Evolutionary conservation across 495 filamentous ascomycete species (phyloP).

Genomic region (Elasticomyces elasticus): DNA sequence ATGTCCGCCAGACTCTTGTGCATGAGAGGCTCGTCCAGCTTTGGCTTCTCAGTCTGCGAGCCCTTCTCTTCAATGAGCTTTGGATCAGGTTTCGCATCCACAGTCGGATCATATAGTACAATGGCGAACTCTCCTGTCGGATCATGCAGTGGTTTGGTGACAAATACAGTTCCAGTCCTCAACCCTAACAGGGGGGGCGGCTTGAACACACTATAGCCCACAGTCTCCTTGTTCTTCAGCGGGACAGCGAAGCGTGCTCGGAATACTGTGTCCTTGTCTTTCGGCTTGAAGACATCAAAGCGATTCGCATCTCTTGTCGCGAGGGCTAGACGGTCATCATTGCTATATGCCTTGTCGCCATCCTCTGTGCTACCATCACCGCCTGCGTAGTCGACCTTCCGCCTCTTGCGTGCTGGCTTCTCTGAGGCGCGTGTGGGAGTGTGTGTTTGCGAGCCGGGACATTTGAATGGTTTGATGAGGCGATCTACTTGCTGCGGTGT

Average conservation of each 20-base stretch:
- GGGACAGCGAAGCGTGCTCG: conserved; percentile 77
- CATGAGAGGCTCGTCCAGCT: conserved; percentile 69
- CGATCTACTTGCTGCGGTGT: conserved; percentile 52
- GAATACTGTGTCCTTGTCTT: conserved; percentile 77
- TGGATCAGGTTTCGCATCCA: conserved; percentile 65
- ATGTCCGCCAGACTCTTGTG: conserved; percentile 96
- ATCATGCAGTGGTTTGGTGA: conserved; percentile 87
- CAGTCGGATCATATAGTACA: conserved; percentile 87
- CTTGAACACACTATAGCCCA: conserved; percentile 62
- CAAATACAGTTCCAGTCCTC: conserved; percentile 70
- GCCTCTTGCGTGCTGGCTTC: conserved; percentile 73
- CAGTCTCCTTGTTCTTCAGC: conserved; percentile 66
- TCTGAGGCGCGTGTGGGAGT: conserved; percentile 55
- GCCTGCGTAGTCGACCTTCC: conserved; percentile 82
- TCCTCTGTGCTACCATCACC: conserved; percentile 64
- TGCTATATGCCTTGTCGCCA: conserved; percentile 73
- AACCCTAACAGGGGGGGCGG: conserved; percentile 80
- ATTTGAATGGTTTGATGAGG: conserved; percentile 83
- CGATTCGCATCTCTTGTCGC: conserved; percentile 81
- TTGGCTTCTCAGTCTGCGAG: conserved; percentile 39
- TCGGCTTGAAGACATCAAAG: conserved; percentile 81
- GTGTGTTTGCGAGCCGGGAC: conserved; percentile 64
- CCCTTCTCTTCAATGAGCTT: conserved; percentile 35
- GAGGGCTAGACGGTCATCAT: conserved; percentile 76
- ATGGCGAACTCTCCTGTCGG: conserved; percentile 94